Percentiles rank a stretch among this genome's conserved stretches.
Conservation (phyloP, 306 rosid genomes). For the Cucumis melo region DNA sequence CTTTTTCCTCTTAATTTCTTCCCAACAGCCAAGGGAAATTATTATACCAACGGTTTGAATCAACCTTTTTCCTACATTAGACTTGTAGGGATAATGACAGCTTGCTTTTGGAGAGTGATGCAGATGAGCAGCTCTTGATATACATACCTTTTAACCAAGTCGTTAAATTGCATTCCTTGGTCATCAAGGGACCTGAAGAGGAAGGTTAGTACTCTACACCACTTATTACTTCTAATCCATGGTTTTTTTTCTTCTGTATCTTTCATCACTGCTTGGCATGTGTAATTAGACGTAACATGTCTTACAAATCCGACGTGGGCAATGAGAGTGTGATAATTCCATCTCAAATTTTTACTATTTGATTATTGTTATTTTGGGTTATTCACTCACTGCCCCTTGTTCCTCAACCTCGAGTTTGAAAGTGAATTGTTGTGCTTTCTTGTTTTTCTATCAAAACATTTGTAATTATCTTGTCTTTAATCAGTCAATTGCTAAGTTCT, state of each 20-base stretch:
- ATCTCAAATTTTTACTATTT: not conserved
- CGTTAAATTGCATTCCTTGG: conserved; percentile 60
- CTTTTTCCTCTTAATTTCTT: not conserved
- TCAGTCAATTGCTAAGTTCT: not conserved
- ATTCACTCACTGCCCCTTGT: not conserved
- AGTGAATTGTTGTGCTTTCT: not conserved
- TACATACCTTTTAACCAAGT: conserved; percentile 87
- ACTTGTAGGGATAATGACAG: conserved; percentile 92
- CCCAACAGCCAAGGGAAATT: not conserved
- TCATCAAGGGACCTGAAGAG: conserved; percentile 71
- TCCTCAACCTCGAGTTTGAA: not conserved
- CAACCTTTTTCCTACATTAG: conserved; percentile 19
- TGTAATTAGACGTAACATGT: not conserved
- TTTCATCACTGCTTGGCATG: not conserved
- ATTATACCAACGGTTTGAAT: not conserved
- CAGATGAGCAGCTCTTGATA: conserved; percentile 91
- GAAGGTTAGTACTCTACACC: conserved; percentile 39
- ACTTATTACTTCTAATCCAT: not conserved
- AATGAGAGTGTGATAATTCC: not conserved
- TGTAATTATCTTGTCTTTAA: not conserved
- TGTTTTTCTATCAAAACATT: not conserved
- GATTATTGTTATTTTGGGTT: not conserved
- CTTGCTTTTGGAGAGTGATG: conserved; percentile 89
- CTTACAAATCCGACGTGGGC: not conserved
- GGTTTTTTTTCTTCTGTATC: not conserved